Evolutionary conservation across 78 protist species (phyloP).

Genomic region (Dictyostelium firmibasis): DNA sequence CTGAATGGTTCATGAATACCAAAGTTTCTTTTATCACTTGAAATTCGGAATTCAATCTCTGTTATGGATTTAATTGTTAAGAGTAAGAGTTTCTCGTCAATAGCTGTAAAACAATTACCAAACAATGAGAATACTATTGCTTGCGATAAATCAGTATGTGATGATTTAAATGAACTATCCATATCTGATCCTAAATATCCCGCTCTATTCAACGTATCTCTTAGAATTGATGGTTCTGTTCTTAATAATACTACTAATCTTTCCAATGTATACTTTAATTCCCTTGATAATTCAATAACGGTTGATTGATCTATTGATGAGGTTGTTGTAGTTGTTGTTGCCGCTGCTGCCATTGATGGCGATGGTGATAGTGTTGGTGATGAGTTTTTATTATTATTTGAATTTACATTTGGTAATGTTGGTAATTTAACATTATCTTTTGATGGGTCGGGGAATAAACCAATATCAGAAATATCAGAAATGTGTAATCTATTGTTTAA

Average conservation of each 20-base stretch:
- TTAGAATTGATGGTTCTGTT: conserved; percentile 50
- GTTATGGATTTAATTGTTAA: conserved; percentile 15
- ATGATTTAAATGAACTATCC: conserved; percentile 17
- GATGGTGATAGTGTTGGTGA: neutral
- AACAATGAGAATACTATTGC: conserved; percentile 67
- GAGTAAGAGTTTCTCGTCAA: conserved; percentile 29
- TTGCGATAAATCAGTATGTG: conserved; percentile 49
- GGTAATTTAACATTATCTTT: neutral
- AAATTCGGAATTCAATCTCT: conserved; percentile 28
- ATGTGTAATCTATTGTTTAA: conserved; percentile 24
- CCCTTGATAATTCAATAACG: conserved; percentile 38
- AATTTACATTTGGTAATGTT: neutral
- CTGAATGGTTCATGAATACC: conserved; percentile 67
- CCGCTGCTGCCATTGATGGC: no score
- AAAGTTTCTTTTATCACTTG: conserved; percentile 15
- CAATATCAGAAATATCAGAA: conserved; percentile 18
- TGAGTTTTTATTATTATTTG: neutral
- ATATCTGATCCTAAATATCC: conserved; percentile 46
- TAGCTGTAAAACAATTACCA: conserved; percentile 70
- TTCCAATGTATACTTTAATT: conserved; percentile 39
- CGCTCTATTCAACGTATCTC: conserved; percentile 46
- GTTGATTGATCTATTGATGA: neutral
- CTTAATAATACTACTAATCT: conserved; percentile 39
- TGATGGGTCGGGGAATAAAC: neutral
- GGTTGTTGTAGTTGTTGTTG: neutral